phyloP scores from a whole-genome alignment of 768 basidiomycete genomes.

The Leccinellum rugosiceps region DNA sequence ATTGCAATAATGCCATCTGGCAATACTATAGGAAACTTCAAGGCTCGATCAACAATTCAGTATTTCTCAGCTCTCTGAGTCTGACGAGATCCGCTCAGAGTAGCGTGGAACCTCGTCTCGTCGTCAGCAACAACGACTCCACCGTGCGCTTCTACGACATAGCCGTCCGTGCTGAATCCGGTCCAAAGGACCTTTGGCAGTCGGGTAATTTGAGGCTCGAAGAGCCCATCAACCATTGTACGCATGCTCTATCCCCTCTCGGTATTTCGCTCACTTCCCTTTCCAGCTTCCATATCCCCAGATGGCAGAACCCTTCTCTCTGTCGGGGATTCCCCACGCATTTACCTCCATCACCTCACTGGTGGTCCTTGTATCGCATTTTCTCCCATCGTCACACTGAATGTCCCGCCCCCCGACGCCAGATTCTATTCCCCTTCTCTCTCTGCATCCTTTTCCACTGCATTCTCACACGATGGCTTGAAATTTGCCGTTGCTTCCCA shows the following conservation, averaged over 20 bases:
- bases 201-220: constrained; percentile 55
- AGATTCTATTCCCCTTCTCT: constrained; percentile 42
- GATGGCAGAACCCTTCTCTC: constrained; percentile 84
- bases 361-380: constrained; percentile 63
- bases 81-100: constrained; percentile 59
- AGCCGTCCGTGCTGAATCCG: constrained; percentile 45
- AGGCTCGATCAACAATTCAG: constrained; percentile 82
- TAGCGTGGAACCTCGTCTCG: constrained; percentile 70
- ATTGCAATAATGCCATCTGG: constrained; percentile 39
- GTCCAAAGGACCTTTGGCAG: constrained; percentile 42
- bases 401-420: constrained; percentile 55
- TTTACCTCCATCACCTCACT: constrained; percentile 76
- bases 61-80: constrained; percentile 61
- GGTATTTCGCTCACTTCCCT: constrained; percentile 6
- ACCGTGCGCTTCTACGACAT: constrained; percentile 80
- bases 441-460: constrained; percentile 74
- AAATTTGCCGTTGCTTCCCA: constrained; percentile 85
- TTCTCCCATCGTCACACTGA: constrained; percentile 62
- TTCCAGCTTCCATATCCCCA: constrained; percentile 80
- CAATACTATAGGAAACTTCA: constrained; percentile 49
- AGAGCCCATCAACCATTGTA: constrained; percentile 82
- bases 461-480: constrained; percentile 70
- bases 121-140: constrained; percentile 84
- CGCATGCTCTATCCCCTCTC: constrained; percentile 27
- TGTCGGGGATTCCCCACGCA: constrained; percentile 87